Evolutionary conservation across 73 alveolate species (phyloP), one percentile per base, ranked within the genome.

Genomic region (Tetrahymena thermophila): DNA sequence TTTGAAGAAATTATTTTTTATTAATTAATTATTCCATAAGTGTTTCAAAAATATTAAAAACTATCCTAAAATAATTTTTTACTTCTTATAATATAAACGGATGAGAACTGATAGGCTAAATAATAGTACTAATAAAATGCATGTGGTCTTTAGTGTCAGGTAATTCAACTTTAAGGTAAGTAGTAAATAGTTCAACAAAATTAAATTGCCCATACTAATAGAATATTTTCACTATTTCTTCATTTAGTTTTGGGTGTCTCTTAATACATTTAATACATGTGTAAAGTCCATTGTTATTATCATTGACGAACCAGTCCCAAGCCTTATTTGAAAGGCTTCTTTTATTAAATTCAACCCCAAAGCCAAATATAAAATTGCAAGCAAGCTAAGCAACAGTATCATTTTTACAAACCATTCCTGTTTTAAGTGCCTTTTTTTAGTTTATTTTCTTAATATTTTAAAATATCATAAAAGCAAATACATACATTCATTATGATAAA

Each of bases 301-400:
- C 94, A 71, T 71, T 71, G 21, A 98, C 95, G 43, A 98, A 98
- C 99, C 99, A 98, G 85, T 98, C 99, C 97, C 99, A 97, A 95
- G 98, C 94, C 71, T 97, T 97, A 94, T 94, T 95, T 84, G 97
- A 98, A 17, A 95, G 96, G 35, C 96, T 96, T 96, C 96, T 97
- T 94, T 96, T 96, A 15, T 71, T 71, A 28, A 71, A 71, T 71
- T 71, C 89, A n/a, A 71, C 89, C 31, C 89, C 89, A 71, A 71
- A 71, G 13, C 31, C 31, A 31, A 71, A 71, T 37, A 97, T 94
- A 94, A 97, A 97, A 93, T 98, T 96, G 55, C 97, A 97, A 38
- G 96, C 85, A 56, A 96, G 96, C 93, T 94, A 97, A 35, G 98
- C 99, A 7, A 97, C 98, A 43, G 95, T 98, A 84, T 96, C 94